These are phyloP conservation scores for Fusarium denticulatum DNA, from an alignment of 2,329 filamentous ascomycete genomes.

Conservation along the genomic window DNA sequence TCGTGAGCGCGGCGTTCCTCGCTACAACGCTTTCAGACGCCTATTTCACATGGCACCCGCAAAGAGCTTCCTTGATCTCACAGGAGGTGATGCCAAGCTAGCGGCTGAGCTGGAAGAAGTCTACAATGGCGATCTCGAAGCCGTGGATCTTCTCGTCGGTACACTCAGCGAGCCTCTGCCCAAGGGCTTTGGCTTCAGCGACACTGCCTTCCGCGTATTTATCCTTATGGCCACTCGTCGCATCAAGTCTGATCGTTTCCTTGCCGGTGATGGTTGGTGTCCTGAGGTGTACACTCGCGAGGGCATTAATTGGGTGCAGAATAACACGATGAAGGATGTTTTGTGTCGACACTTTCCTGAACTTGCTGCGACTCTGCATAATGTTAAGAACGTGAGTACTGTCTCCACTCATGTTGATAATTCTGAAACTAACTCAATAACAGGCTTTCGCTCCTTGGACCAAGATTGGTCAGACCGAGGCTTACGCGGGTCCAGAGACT, in stretches of 20 bases:
- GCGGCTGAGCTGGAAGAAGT: conserved; percentile 13
- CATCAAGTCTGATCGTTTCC: conserved; percentile 26
- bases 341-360: conserved; percentile 25
- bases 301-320: conserved; percentile 25
- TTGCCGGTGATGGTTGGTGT: conserved; percentile 23
- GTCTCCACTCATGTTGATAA: too few relatives aligned
- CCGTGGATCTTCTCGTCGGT: conserved; percentile 10
- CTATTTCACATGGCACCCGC: conserved; percentile 15
- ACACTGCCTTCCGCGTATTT: conserved; percentile 23
- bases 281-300: conserved; percentile 25
- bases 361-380: conserved; percentile 9
- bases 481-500: conserved; percentile 13
- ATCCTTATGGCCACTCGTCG: conserved; percentile 23
- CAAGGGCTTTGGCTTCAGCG: conserved; percentile 17
- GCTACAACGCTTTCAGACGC: conserved; percentile 24
- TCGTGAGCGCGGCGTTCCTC: conserved; percentile 22
- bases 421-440: not conserved
- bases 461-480: conserved; percentile 16
- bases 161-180: conserved; percentile 18
- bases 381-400: conserved; percentile 17
- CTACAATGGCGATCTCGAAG: conserved; percentile 2
- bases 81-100: conserved; percentile 8
- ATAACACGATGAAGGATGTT: conserved; percentile 27
- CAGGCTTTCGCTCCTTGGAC: conserved; percentile 27
- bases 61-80: conserved; percentile 11